phyloP scores from a whole-genome alignment of 1,139 yeast species.

The Sugiyamaella neomexicana region DNA sequence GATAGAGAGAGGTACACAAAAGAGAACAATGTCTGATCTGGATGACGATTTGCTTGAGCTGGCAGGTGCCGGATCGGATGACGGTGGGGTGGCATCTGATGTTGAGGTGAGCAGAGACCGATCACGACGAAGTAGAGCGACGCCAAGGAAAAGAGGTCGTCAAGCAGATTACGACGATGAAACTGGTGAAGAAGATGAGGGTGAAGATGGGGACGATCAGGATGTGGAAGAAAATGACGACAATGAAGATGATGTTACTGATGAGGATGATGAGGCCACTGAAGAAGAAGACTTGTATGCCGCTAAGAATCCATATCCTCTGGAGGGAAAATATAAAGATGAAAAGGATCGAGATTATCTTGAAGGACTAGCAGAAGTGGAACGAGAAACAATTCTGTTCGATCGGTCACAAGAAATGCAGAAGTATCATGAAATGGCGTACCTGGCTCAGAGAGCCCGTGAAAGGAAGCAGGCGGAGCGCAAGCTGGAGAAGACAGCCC shows the following conservation, averaged over 20 bases:
- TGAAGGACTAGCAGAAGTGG: constrained; percentile 81
- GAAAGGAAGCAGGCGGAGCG: constrained; percentile 51
- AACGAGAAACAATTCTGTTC: constrained; percentile 84
- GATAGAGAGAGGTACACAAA: background rate
- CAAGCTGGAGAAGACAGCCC: constrained; percentile 30
- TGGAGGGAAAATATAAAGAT: constrained; percentile 87
- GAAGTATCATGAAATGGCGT: constrained; percentile 75
- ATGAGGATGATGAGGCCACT: constrained; percentile 45
- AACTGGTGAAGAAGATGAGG: constrained; percentile 19
- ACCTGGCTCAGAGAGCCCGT: constrained; percentile 76
- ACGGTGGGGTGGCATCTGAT: constrained; percentile 30
- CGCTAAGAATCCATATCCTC: constrained; percentile 73
- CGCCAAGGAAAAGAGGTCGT: constrained; percentile 21
- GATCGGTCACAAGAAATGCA: constrained; percentile 94
- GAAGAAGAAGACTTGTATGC: constrained; percentile 45
- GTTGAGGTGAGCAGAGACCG: constrained; percentile 27
- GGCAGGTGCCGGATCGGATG: constrained; percentile 65
- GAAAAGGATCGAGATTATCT: constrained; percentile 70
- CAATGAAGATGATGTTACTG: constrained; percentile 38
- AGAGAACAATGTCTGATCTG: constrained; percentile 34
- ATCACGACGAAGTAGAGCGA: constrained; percentile 20
- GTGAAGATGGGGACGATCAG: constrained; percentile 15
- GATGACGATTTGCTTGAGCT: constrained; percentile 83
- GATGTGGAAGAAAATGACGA: constrained; percentile 35
- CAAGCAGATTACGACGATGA: constrained; percentile 17